phyloP scores from a whole-genome alignment of 2,329 filamentous ascomycete species.

The Alternaria ventricosa region DNA sequence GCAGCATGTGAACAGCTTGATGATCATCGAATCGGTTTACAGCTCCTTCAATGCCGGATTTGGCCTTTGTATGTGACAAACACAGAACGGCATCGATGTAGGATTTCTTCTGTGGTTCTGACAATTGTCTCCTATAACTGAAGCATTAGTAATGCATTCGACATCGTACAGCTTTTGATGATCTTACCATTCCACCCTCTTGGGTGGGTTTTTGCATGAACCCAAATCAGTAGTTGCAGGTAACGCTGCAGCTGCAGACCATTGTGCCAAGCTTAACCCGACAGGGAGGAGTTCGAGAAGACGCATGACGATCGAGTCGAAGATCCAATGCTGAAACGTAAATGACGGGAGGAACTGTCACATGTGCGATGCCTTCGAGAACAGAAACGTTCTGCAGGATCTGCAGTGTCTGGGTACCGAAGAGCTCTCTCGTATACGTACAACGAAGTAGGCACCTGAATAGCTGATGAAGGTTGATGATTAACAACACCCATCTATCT shows the following conservation, averaged over 20 bases:
- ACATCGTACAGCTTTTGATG: not conserved
- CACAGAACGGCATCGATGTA: constrained; percentile 35
- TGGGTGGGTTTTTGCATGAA: constrained; percentile 18
- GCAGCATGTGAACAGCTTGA: constrained; percentile 27
- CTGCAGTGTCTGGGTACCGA: not conserved
- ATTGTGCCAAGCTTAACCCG: constrained; percentile 11
- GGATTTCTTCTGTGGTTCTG: constrained; percentile 17
- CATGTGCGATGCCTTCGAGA: not conserved
- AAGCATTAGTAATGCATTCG: not conserved
- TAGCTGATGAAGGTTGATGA: not conserved
- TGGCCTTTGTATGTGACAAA: constrained; percentile 23
- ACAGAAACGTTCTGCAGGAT: not conserved
- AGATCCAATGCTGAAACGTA: not conserved
- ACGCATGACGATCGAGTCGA: not conserved
- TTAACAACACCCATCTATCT: not conserved
- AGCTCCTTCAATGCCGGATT: constrained; percentile 19
- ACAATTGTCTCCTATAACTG: constrained; percentile 23
- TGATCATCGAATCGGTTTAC: constrained; percentile 34
- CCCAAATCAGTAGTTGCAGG: not conserved
- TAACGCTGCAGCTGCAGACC: constrained; percentile 13
- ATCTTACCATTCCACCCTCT: constrained; percentile 23
- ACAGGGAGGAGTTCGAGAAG: not conserved
- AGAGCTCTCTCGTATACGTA: not conserved
- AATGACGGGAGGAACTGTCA: not conserved
- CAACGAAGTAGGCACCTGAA: not conserved